Evolutionary conservation across 805 yeast genomes (phyloP).

Genomic region (Spathaspora sp.): DNA sequence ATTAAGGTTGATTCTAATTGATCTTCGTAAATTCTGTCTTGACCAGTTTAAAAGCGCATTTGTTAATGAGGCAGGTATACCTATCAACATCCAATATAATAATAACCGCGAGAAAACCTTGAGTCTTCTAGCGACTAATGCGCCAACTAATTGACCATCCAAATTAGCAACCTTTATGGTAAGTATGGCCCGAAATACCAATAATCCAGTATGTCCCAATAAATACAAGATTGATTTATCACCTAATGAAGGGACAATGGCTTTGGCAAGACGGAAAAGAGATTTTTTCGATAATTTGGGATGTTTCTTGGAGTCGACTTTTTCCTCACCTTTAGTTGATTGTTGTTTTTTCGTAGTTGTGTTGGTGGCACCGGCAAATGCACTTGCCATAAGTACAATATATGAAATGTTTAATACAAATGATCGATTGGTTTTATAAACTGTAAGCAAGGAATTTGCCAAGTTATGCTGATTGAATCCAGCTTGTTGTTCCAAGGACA

Average conservation of each 20-base stretch:
- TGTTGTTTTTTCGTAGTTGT: constrained; percentile 10
- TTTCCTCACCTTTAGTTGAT: constrained; percentile 6
- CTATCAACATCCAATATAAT: constrained; percentile 76
- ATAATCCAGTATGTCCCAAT: constrained; percentile 50
- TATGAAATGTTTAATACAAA: constrained; percentile 39
- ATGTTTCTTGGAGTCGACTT: constrained; percentile 12
- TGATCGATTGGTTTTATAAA: constrained; percentile 38
- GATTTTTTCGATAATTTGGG: constrained; percentile 29
- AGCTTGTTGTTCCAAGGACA: neutral
- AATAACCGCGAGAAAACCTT: constrained; percentile 59
- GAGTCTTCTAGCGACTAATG: constrained; percentile 69
- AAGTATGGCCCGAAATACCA: constrained; percentile 65
- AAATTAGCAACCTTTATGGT: constrained; percentile 80
- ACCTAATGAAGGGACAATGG: constrained; percentile 30
- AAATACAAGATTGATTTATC: constrained; percentile 36
- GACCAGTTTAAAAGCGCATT: constrained; percentile 67
- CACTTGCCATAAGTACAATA: constrained; percentile 38
- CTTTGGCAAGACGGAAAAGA: constrained; percentile 22
- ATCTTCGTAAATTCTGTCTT: constrained; percentile 52
- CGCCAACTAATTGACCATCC: constrained; percentile 83
- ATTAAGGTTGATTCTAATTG: constrained; percentile 64
- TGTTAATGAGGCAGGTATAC: constrained; percentile 80
- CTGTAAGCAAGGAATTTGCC: constrained; percentile 21
- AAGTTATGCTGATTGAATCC: neutral
- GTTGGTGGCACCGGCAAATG: constrained; percentile 40